Conservation (phyloP, 495 filamentous ascomycete species). For the Friedmanniomyces simplex region DNA sequence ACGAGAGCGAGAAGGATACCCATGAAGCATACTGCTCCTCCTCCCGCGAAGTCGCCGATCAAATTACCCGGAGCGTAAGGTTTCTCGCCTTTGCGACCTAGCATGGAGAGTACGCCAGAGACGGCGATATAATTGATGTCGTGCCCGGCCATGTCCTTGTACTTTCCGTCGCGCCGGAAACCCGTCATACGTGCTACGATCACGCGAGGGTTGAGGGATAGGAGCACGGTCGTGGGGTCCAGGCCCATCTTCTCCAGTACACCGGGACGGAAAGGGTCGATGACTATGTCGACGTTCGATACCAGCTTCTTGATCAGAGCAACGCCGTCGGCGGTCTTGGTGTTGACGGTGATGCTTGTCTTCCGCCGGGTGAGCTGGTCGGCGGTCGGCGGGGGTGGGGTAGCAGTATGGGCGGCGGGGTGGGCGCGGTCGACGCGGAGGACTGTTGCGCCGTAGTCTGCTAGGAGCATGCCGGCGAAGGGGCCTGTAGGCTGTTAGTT, state of each 20-base stretch:
- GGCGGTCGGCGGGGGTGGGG: slow-evolving; percentile 35
- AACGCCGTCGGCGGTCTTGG: slow-evolving; percentile 55
- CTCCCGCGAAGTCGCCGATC: slow-evolving; percentile 83
- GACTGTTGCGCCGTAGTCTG: slow-evolving; percentile 79
- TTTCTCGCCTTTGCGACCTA: slow-evolving; percentile 57
- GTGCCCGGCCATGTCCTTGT: slow-evolving; percentile 84
- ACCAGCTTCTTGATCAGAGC: slow-evolving; percentile 56
- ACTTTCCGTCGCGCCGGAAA: slow-evolving; percentile 77
- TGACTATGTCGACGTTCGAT: slow-evolving; percentile 59
- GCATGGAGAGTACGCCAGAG: slow-evolving; percentile 63
- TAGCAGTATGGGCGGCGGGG: slow-evolving; percentile 26
- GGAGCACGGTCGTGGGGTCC: slow-evolving; percentile 52
- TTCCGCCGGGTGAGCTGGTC: slow-evolving; percentile 76
- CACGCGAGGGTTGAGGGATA: slow-evolving; percentile 57
- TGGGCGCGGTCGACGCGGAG: slow-evolving; percentile 71
- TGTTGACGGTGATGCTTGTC: slow-evolving; percentile 61
- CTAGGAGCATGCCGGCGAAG: slow-evolving; percentile 78
- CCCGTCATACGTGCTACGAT: slow-evolving; percentile 81
- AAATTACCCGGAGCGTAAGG: slow-evolving; percentile 77
- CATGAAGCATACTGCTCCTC: slow-evolving; percentile 65
- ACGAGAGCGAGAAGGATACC: slow-evolving; percentile 55
- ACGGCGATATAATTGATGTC: slow-evolving; percentile 96
- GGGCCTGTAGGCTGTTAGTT: slow-evolving; percentile 46
- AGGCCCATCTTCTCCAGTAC: slow-evolving; percentile 77
- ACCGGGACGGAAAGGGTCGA: slow-evolving; percentile 87